These are phyloP conservation scores for Pseudomassariella vexata DNA, from an alignment of 2,329 filamentous ascomycete species.

Conservation along the genomic window DNA sequence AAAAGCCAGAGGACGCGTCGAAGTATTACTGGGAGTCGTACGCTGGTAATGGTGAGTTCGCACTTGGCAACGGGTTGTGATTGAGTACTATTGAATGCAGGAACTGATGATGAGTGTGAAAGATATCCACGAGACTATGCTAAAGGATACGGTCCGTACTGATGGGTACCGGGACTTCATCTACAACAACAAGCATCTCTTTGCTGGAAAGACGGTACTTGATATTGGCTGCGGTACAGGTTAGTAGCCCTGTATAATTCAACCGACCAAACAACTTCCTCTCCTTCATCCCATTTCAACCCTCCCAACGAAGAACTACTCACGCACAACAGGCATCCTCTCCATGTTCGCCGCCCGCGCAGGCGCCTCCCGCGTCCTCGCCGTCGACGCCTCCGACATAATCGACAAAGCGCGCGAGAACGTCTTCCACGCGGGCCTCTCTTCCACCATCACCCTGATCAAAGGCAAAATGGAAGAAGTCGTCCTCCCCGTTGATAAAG, in stretches of 20 bases:
- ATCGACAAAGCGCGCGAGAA: conserved; percentile 83
- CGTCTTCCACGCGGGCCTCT: conserved; percentile 72
- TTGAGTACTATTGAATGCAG: no score
- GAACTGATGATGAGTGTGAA: conserved; percentile 6
- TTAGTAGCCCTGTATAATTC: conserved; percentile 34
- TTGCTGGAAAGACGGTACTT: conserved; percentile 78
- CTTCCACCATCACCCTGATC: conserved; percentile 69
- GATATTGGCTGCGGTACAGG: conserved; percentile 85
- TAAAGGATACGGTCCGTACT: conserved; percentile 83
- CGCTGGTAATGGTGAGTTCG: conserved; percentile 48
- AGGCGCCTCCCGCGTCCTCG: conserved; percentile 79
- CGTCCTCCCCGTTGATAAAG: conserved; percentile 66
- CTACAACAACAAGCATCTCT: conserved; percentile 83
- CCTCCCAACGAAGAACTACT: not conserved
- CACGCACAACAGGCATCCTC: conserved; percentile 70
- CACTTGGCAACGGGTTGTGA: not conserved
- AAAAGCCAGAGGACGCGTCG: conserved; percentile 30
- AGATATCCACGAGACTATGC: conserved; percentile 94
- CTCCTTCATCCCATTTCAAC: not conserved
- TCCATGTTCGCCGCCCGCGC: conserved; percentile 93
- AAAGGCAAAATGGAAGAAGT: conserved; percentile 88
- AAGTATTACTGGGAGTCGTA: conserved; percentile 58
- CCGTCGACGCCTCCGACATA: conserved; percentile 89
- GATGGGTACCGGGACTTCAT: conserved; percentile 94
- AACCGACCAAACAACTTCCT: not conserved